Evolutionary conservation across 2,329 filamentous ascomycete species (phyloP).

Genomic region (Diaporthe aspalathi): DNA sequence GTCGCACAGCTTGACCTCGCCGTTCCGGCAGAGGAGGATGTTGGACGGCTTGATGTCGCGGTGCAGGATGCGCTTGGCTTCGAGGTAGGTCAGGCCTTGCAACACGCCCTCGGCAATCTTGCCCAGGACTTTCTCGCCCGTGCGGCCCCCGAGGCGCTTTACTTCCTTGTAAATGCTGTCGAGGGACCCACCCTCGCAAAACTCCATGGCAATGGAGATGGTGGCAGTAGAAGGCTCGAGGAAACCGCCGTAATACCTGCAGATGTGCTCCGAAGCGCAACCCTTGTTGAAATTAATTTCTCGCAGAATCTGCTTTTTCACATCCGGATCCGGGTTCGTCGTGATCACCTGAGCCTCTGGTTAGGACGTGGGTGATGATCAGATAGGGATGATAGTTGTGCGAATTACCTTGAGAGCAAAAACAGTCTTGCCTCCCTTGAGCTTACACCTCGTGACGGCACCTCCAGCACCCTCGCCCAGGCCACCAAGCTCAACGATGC

Average conservation of each 20-base stretch:
- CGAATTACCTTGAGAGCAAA: conserved; percentile 89
- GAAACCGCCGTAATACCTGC: conserved; percentile 96
- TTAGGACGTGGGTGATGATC: conserved; percentile 39
- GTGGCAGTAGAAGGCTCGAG: conserved; percentile 95
- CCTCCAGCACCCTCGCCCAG: conserved; percentile 95
- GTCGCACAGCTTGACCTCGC: conserved; percentile 97
- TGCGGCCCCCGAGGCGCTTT: conserved; percentile 92
- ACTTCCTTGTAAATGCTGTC: conserved; percentile 98
- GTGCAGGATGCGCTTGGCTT: conserved; percentile 97
- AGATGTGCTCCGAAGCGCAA: conserved; percentile 95
- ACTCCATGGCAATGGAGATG: conserved; percentile 99
- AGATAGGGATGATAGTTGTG: conserved; percentile 10
- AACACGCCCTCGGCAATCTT: conserved; percentile 97
- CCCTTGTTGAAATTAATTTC: conserved; percentile 98
- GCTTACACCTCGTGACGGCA: conserved; percentile 89
- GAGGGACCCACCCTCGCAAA: conserved; percentile 94
- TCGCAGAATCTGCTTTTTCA: conserved; percentile 97
- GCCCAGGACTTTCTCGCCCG: conserved; percentile 95
- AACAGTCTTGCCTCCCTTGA: conserved; percentile 91
- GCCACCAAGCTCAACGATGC: conserved; percentile 88
- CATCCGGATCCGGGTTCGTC: conserved; percentile 95
- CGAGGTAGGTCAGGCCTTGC: conserved; percentile 92
- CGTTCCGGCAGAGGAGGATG: conserved; percentile 90
- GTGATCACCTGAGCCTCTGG: conserved; percentile 81
- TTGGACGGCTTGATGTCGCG: conserved; percentile 99